Percentiles rank a stretch among this genome's conserved stretches.
These are phyloP conservation scores for Dipodascus geniculatus DNA, from an alignment of 805 yeast genomes.

Conservation along the genomic window DNA sequence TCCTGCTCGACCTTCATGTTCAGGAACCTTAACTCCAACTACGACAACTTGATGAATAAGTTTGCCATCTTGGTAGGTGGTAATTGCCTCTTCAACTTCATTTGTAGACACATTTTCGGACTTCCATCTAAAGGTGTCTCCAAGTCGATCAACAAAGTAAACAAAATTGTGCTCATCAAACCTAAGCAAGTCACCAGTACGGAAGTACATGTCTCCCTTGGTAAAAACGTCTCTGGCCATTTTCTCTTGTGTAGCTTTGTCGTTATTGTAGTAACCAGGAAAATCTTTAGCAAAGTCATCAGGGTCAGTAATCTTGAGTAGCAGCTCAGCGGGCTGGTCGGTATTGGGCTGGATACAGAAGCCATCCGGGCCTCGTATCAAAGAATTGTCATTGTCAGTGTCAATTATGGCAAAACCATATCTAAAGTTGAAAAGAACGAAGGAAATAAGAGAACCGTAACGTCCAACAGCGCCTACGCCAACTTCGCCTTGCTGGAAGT, in stretches of 20 bases:
- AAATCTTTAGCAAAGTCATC: constrained; percentile 60
- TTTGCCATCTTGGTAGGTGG: constrained; percentile 22
- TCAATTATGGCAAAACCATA: constrained; percentile 34
- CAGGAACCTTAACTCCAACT: constrained; percentile 79
- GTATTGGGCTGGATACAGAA: constrained; percentile 40
- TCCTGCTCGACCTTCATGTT: constrained; percentile 93
- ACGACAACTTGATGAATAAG: constrained; percentile 50
- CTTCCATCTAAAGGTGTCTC: constrained; percentile 95
- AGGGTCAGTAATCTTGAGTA: constrained; percentile 58
- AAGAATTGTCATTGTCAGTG: constrained; percentile 60
- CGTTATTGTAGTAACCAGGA: constrained; percentile 83
- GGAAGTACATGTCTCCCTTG: constrained; percentile 84
- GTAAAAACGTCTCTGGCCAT: constrained; percentile 60
- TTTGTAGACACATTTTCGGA: constrained; percentile 90
- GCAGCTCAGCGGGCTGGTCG: constrained; percentile 76
- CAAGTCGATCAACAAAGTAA: constrained; percentile 83
- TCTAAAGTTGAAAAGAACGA: constrained; percentile 2
- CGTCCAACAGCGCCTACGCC: constrained; percentile 86
- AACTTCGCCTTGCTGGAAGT: constrained; percentile 60
- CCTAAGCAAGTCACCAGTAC: constrained; percentile 75
- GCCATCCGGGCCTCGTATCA: constrained; percentile 63
- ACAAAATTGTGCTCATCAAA: constrained; percentile 56
- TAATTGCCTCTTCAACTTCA: constrained; percentile 68
- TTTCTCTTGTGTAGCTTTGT: constrained; percentile 67
- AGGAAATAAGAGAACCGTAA: constrained; percentile 36